These are phyloP conservation scores for Panicum virgatum DNA, from an alignment of 202 grass and related monocot species.

Conservation along the genomic window DNA sequence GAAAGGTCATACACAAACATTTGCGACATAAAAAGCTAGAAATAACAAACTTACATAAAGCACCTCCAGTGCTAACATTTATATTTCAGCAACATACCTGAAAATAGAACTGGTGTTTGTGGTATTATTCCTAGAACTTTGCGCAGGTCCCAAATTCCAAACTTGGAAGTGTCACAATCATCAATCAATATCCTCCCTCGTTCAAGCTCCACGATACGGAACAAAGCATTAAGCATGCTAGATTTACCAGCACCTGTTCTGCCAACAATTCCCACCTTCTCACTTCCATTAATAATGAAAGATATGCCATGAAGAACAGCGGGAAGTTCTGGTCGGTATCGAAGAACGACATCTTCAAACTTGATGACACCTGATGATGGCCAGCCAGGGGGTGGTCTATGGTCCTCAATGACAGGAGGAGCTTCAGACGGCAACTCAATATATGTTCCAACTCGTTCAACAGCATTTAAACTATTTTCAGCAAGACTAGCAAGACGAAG, in stretches of 20 bases:
- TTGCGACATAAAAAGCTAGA: not conserved
- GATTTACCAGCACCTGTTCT: slow-evolving; percentile 98
- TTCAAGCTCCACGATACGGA: slow-evolving; percentile 94
- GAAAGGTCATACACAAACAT: slow-evolving; percentile 19
- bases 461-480: slow-evolving; percentile 99
- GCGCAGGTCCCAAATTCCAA: slow-evolving; percentile 94
- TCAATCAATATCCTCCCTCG: slow-evolving; percentile 80
- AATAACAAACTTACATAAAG: not conserved
- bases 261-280: slow-evolving; percentile 96
- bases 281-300: slow-evolving; percentile 91
- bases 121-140: slow-evolving; percentile 99
- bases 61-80: not conserved
- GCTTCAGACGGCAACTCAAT: slow-evolving; percentile 92
- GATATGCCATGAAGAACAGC: slow-evolving; percentile 97
- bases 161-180: slow-evolving; percentile 81
- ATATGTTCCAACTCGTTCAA: slow-evolving; percentile 91
- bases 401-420: slow-evolving; percentile 84
- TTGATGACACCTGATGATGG: slow-evolving; percentile 80
- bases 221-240: slow-evolving; percentile 98
- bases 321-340: slow-evolving; percentile 92
- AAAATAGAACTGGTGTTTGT: slow-evolving; percentile 93
- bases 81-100: slow-evolving; percentile 61
- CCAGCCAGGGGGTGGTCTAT: slow-evolving; percentile 90
- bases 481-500: slow-evolving; percentile 94
- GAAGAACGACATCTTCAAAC: slow-evolving; percentile 90